These are phyloP conservation scores for Pythium periplocum DNA, from an alignment of 352 stramenopile species.

Conservation along the genomic window DNA sequence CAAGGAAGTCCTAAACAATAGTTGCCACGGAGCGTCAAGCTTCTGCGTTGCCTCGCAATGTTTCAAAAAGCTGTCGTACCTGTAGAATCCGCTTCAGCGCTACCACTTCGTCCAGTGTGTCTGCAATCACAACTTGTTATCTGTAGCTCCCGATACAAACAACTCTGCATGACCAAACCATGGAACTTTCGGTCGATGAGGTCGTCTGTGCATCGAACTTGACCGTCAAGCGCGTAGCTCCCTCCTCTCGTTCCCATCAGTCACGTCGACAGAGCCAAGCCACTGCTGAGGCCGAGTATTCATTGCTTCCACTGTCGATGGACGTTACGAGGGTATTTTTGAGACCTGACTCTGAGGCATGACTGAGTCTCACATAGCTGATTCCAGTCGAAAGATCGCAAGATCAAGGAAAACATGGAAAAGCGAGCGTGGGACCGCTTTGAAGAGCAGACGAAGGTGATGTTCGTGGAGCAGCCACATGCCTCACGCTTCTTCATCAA, in stretches of 20 bases:
- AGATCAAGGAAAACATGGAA: no score
- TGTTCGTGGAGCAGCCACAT: slow-evolving; percentile 43
- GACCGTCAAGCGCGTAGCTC: neutral
- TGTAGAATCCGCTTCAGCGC: slow-evolving; percentile 50
- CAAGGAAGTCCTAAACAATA: slow-evolving; percentile 4
- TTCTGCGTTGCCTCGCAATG: neutral
- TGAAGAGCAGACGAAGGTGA: slow-evolving; percentile 63
- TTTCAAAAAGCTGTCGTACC: slow-evolving; percentile 5
- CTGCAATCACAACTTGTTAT: slow-evolving; percentile 12
- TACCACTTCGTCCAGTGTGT: slow-evolving; percentile 49
- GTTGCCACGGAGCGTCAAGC: no score
- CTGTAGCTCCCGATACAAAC: neutral
- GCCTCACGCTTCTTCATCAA: slow-evolving; percentile 64
- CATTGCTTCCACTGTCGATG: no score
- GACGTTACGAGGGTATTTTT: no score
- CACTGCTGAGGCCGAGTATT: no score
- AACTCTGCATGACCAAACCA: slow-evolving; percentile 11
- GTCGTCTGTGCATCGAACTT: slow-evolving; percentile 2
- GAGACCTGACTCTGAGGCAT: neutral
- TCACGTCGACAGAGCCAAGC: neutral
- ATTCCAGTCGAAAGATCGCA: no score
- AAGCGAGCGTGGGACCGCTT: slow-evolving; percentile 48
- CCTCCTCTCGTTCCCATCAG: neutral
- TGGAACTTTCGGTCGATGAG: slow-evolving; percentile 37
- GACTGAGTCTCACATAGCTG: neutral